These are phyloP conservation scores for Endotrypanum monterogeii DNA, from an alignment of 208 protist genomes.

Conservation along the genomic window DNA sequence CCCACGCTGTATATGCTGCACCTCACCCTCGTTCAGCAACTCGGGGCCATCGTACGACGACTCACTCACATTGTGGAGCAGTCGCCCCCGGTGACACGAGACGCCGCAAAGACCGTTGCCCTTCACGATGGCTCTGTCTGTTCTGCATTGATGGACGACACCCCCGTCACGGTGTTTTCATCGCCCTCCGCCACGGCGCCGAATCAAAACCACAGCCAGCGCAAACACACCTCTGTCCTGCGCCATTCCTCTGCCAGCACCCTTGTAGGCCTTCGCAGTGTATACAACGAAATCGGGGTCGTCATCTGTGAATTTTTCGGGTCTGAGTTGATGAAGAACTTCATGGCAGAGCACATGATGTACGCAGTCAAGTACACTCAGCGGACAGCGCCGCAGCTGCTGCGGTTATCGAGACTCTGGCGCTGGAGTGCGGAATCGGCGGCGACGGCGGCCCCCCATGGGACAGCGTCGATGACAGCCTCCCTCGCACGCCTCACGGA, in stretches of 20 bases:
- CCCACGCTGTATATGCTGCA: constrained; percentile 55
- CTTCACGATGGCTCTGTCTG: neutral
- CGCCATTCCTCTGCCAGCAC: constrained; percentile 1
- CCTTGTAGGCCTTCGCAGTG: constrained; percentile 8
- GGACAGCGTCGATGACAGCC: neutral
- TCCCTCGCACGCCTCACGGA: constrained; percentile 22
- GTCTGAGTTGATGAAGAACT: constrained; percentile 53
- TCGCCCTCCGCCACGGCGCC: neutral
- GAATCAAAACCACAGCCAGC: neutral
- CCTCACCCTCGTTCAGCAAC: constrained; percentile 39
- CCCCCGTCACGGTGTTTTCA: neutral
- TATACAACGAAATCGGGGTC: constrained; percentile 29
- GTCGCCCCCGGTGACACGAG: constrained; percentile 25
- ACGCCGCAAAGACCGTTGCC: neutral
- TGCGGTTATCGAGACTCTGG: constrained; percentile 58
- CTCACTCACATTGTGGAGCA: constrained; percentile 39
- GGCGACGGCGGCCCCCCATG: too few species aligned
- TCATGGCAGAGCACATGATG: constrained; percentile 80
- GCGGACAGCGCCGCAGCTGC: constrained; percentile 54
- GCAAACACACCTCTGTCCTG: constrained; percentile 11
- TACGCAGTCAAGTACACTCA: constrained; percentile 71
- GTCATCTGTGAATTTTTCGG: constrained; percentile 49
- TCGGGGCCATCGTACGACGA: constrained; percentile 38
- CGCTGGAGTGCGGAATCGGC: constrained; percentile 29
- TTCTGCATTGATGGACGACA: neutral